Conservation (phyloP, 2,329 filamentous ascomycete species). For the Ampelomyces quisqualis region DNA sequence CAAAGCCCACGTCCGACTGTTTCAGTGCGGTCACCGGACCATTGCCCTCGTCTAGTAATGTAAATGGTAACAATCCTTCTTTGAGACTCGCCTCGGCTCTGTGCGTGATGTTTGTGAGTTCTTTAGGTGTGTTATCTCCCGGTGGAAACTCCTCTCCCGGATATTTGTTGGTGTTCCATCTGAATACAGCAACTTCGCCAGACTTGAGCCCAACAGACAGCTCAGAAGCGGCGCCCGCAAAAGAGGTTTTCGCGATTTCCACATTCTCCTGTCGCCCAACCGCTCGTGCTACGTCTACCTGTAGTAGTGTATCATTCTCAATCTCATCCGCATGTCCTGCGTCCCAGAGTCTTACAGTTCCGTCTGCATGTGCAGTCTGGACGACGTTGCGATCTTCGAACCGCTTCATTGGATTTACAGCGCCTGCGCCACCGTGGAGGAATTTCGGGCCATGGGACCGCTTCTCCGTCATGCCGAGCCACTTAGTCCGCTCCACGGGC, state of each 20-base stretch:
- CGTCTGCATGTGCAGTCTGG: slow-evolving; percentile 85
- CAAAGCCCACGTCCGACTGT: slow-evolving; percentile 90
- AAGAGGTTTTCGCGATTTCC: slow-evolving; percentile 74
- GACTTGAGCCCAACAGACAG: slow-evolving; percentile 76
- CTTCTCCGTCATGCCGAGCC: slow-evolving; percentile 88
- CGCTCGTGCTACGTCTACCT: slow-evolving; percentile 83
- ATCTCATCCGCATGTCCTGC: slow-evolving; percentile 89
- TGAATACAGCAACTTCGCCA: slow-evolving; percentile 84
- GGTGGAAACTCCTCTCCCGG: slow-evolving; percentile 64
- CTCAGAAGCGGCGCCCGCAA: slow-evolving; percentile 80
- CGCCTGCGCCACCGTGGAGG: slow-evolving; percentile 75
- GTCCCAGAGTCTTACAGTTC: slow-evolving; percentile 91
- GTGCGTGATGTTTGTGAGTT: slow-evolving; percentile 70
- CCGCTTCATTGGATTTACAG: slow-evolving; percentile 66
- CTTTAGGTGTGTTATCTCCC: slow-evolving; percentile 50
- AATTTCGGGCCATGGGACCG: slow-evolving; percentile 76
- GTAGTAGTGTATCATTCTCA: slow-evolving; percentile 77
- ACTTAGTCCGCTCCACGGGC: slow-evolving; percentile 72
- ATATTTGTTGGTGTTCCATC: slow-evolving; percentile 80
- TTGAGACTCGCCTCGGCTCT: slow-evolving; percentile 72
- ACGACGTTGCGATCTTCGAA: slow-evolving; percentile 83
- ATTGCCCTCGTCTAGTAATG: slow-evolving; percentile 79
- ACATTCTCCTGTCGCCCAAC: slow-evolving; percentile 76
- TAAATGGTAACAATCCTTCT: slow-evolving; percentile 77
- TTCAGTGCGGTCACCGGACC: slow-evolving; percentile 77